A percentile compares a stretch with the other conserved stretches of the same genome.
phyloP scores from a whole-genome alignment of 108 stramenopile species.

The Cyclostephanos invisitatus region DNA sequence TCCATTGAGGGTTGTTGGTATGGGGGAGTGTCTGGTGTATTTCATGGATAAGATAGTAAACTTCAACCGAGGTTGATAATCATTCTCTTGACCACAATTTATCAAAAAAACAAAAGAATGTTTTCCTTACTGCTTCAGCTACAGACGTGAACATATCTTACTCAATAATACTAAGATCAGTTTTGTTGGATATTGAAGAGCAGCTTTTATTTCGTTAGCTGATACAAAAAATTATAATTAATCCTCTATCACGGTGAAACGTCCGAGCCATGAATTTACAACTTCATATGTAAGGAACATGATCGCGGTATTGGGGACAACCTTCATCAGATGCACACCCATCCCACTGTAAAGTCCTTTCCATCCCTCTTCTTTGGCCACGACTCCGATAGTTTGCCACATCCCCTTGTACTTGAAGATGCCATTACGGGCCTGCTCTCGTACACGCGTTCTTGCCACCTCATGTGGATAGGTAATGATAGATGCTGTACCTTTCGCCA shows the following conservation, averaged over 20 bases:
- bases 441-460: slow-evolving; percentile 89
- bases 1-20: too few relatives aligned
- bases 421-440: slow-evolving; percentile 89
- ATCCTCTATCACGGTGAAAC: slow-evolving; percentile 58
- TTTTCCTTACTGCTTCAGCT: too few relatives aligned
- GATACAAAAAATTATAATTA: neutral
- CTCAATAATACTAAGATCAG: too few relatives aligned
- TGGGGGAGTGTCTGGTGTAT: too few relatives aligned
- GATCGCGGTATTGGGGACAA: slow-evolving; percentile 93
- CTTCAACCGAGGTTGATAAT: too few relatives aligned
- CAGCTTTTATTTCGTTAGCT: too few relatives aligned
- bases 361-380: slow-evolving; percentile 89
- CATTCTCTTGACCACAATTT: too few relatives aligned
- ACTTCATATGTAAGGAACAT: slow-evolving; percentile 91
- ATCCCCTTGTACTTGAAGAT: slow-evolving; percentile 93
- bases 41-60: too few relatives aligned
- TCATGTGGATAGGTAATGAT: slow-evolving; percentile 94
- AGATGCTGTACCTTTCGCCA: slow-evolving; percentile 81
- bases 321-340: slow-evolving; percentile 89
- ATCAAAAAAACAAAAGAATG: too few relatives aligned
- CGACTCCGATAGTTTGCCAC: slow-evolving; percentile 87
- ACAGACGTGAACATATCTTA: too few relatives aligned
- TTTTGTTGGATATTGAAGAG: too few relatives aligned
- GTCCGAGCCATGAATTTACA: slow-evolving; percentile 66
- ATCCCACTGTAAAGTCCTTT: slow-evolving; percentile 88